Percentiles rank a stretch among this genome's conserved stretches.
phyloP scores from a whole-genome alignment of 495 filamentous ascomycete species.

The Xylaria scruposa region DNA sequence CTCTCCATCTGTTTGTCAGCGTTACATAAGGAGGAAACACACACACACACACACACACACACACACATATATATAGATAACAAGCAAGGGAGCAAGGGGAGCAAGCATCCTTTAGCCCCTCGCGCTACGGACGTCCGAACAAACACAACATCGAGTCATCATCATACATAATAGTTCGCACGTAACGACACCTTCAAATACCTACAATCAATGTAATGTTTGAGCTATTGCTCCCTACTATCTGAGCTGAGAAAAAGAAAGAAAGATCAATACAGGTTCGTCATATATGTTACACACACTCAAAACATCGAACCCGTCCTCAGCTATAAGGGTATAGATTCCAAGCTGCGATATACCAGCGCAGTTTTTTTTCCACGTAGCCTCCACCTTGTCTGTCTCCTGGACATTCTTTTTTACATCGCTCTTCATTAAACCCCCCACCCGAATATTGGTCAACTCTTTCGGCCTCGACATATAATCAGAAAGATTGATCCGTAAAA shows the following conservation, averaged over 20 bases:
- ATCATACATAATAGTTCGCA: background rate
- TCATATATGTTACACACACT: conserved; percentile 16
- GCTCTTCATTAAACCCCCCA: conserved; percentile 5
- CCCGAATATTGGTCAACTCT: background rate
- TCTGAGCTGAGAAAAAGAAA: background rate
- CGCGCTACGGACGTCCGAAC: background rate
- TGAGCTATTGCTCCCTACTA: background rate
- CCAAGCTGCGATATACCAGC: conserved; percentile 22
- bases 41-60: background rate
- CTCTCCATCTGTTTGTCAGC: background rate
- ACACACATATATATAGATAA: background rate
- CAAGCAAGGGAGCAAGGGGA: background rate
- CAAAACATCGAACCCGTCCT: background rate
- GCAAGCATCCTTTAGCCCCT: background rate
- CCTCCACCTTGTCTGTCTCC: conserved; percentile 4
- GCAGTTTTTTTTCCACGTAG: conserved; percentile 1
- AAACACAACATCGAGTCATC: background rate
- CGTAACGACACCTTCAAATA: background rate
- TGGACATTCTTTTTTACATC: background rate
- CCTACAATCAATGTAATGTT: background rate
- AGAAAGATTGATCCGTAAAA: background rate
- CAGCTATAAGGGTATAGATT: conserved; percentile 24
- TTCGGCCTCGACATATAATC: background rate
- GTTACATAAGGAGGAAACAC: background rate
- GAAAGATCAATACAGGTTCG: conserved; percentile 7